Evolutionary conservation across 176 grass and related monocot genomes (phyloP), one percentile per base, ranked within the genome.

Genomic region (Musa beccarii): DNA sequence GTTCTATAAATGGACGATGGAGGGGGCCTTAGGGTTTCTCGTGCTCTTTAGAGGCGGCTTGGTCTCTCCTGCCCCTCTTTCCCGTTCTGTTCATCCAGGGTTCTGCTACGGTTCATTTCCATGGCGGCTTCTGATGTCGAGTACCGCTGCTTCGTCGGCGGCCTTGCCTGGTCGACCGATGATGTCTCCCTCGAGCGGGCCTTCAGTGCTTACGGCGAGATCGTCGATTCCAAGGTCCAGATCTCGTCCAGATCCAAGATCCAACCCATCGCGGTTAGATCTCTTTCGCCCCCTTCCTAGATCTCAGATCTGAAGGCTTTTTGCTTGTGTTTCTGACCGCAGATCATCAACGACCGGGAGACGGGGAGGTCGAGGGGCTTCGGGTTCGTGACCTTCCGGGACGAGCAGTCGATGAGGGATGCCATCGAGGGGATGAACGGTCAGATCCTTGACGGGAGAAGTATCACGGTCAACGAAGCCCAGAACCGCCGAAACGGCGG

Each of bases 311-410:
- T 78, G 69, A 80, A 5, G 24, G 57, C n/a, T 29, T 50, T 56
- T 82, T 53, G 3, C 21, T 80, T 68, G 11, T 49, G 72, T 34
- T 15, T 78, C 22, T 59, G 53, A 11, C 0, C 15, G 71, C 88
- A 98, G 94, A 92, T 99, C 86, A 99, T 99, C 77, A 86, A 88
- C 68, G 90, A 94, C 51, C 82, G 95, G 2, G 95, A 99, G 88
- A 99, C 95, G 0, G 86, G 89, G 21, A 81, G 95, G 74, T 94
- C 95, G 13, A 89, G 86, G 21, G 95, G 95, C 1, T 98, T 93
- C 66, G 95, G 90, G 2, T 99, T 99, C 79, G 90, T 99, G 1
- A 99, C 95, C 12, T 99, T 99, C 84, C 49, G 78, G 0, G 85
- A 23, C 26, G 88, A 91, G 83, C 80, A 99, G 73, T 19, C 90